Percentiles rank a stretch among this genome's conserved stretches.
Conservation (phyloP, 495 filamentous ascomycete species). For the Penicillium ochrochloron region DNA sequence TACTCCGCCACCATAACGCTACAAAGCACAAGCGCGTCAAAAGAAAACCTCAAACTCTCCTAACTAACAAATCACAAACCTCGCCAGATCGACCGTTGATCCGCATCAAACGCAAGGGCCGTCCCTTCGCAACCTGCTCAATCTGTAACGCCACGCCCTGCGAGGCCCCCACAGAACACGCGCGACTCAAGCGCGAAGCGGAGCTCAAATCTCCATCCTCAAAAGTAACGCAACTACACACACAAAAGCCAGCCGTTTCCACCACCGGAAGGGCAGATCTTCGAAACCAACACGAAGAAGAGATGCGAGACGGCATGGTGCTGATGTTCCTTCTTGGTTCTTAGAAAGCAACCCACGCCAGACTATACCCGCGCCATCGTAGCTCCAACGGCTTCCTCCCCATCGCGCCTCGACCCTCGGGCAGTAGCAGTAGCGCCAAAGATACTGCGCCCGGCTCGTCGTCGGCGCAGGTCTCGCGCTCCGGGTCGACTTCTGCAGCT, state of each 20-base stretch:
- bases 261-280: slow-evolving; percentile 28
- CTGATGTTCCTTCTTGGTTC: slow-evolving; percentile 42
- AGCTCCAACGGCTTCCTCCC: slow-evolving; percentile 39
- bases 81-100: slow-evolving; percentile 82
- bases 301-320: slow-evolving; percentile 33
- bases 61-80: slow-evolving; percentile 11
- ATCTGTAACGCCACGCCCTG: slow-evolving; percentile 91
- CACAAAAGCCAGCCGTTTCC: slow-evolving; percentile 24
- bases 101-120: slow-evolving; percentile 96
- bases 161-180: slow-evolving; percentile 86
- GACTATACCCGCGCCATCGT: slow-evolving; percentile 37
- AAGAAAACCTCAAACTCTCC: neutral
- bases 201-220: slow-evolving; percentile 61
- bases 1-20: neutral
- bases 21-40: neutral
- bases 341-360: slow-evolving; percentile 43
- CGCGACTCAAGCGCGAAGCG: slow-evolving; percentile 92
- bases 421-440: slow-evolving; percentile 3
- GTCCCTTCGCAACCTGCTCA: slow-evolving; percentile 94
- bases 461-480: slow-evolving; percentile 22
- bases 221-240: slow-evolving; percentile 43
- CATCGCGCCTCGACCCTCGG: slow-evolving; percentile 42
- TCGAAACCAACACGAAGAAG: slow-evolving; percentile 25
- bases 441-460: slow-evolving; percentile 14
- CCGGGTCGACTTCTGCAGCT: slow-evolving; percentile 24